Conservation (phyloP, 208 protist species). For the Borovskyia barvae region DNA sequence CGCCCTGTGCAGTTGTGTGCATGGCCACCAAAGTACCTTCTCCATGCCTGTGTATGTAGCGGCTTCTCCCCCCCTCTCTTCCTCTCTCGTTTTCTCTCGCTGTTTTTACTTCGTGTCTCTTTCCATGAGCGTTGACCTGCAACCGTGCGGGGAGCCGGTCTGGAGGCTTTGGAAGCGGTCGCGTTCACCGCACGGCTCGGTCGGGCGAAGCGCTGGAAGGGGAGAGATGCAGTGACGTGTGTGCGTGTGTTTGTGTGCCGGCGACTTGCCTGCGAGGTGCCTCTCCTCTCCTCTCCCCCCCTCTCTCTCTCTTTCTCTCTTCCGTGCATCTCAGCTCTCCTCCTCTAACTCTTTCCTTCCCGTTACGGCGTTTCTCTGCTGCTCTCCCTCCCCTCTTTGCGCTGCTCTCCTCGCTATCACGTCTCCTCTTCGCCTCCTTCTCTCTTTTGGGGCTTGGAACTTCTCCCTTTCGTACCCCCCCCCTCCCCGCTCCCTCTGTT, state of each 20-base stretch:
- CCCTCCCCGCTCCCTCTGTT: no score
- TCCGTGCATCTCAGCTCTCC: not conserved
- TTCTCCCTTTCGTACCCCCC: not conserved
- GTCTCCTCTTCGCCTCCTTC: conserved; percentile 6
- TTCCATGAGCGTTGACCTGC: not conserved
- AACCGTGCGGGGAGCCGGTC: no score
- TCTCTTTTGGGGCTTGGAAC: not conserved
- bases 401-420: conserved; percentile 11
- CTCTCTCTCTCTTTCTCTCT: not conserved
- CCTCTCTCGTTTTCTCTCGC: not conserved
- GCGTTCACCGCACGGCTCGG: no score
- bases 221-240: no score
- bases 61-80: no score
- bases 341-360: not conserved
- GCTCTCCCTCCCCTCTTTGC: not conserved
- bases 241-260: no score
- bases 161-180: no score
- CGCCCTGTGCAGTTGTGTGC: no score
- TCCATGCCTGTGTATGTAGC: no score
- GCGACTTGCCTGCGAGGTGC: no score
- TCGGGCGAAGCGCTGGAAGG: no score
- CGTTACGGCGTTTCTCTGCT: not conserved
- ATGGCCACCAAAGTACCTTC: no score
- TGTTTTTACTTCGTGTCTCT: conserved; percentile 10
- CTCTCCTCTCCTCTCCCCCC: not conserved